phyloP scores from a whole-genome alignment of 2,329 filamentous ascomycete species.

The Fusarium sp. region DNA sequence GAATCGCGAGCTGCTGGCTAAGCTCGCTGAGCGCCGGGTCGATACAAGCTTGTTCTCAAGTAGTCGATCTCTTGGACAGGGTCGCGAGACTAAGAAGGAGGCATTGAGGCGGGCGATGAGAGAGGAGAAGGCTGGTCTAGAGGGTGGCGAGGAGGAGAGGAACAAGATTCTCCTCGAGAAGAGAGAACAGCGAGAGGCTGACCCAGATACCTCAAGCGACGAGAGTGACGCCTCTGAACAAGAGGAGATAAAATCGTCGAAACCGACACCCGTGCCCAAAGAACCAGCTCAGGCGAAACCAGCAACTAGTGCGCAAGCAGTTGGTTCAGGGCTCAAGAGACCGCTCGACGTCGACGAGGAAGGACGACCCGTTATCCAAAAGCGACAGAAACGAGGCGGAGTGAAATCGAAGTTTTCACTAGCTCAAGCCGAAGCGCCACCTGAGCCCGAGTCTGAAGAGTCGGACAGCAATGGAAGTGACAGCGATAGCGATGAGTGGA shows the following conservation, averaged over 20 bases:
- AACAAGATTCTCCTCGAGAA: conserved; percentile 65
- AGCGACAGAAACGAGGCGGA: conserved; percentile 78
- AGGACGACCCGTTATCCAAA: conserved; percentile 84
- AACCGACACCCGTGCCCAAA: not conserved
- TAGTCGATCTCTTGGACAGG: conserved; percentile 79
- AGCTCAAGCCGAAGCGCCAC: conserved; percentile 51
- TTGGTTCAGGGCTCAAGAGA: conserved; percentile 86
- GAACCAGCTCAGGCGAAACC: conserved; percentile 12
- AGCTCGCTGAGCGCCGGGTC: conserved; percentile 80
- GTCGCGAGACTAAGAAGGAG: conserved; percentile 77
- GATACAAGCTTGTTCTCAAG: conserved; percentile 86
- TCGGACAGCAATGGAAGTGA: conserved; percentile 32
- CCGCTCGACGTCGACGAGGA: conserved; percentile 83
- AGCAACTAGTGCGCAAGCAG: conserved; percentile 24
- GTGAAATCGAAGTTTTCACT: conserved; percentile 66
- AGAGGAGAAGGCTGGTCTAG: conserved; percentile 73
- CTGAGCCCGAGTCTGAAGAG: conserved; percentile 50
- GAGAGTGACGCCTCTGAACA: conserved; percentile 26
- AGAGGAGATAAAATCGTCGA: not conserved
- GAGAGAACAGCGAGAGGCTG: conserved; percentile 45
- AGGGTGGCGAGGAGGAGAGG: conserved; percentile 62
- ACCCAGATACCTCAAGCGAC: conserved; percentile 40
- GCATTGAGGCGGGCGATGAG: conserved; percentile 70
- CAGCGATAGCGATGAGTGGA: conserved; percentile 64
- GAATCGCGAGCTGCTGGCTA: conserved; percentile 83